A percentile compares a stretch with the other conserved stretches of the same genome.
Evolutionary conservation across 2,329 filamentous ascomycete genomes (phyloP).

Genomic region (Aspergillus caelatus): DNA sequence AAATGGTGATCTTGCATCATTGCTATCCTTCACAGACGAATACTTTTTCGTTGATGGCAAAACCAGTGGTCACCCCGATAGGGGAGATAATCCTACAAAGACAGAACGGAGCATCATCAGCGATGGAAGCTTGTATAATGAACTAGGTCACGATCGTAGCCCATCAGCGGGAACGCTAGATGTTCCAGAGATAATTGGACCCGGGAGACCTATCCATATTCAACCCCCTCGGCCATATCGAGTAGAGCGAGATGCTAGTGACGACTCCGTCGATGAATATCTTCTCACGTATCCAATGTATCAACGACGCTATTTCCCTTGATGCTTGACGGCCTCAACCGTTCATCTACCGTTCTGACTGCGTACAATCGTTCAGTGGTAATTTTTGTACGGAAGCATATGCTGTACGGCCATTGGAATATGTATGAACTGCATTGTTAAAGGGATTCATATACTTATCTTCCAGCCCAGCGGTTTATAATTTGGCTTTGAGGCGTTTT

Average conservation of each 20-base stretch:
- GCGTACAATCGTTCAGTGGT: background rate
- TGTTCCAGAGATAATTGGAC: slow-evolving; percentile 25
- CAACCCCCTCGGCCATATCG: slow-evolving; percentile 7
- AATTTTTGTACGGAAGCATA: slow-evolving; percentile 4
- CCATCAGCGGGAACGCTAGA: slow-evolving; percentile 19
- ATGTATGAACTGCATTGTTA: slow-evolving; percentile 4
- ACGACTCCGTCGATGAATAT: slow-evolving; percentile 27
- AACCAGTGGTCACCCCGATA: slow-evolving; percentile 25
- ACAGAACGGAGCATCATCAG: slow-evolving; percentile 16
- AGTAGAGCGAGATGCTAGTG: slow-evolving; percentile 21
- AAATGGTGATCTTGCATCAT: slow-evolving; percentile 24
- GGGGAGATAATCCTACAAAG: slow-evolving; percentile 29
- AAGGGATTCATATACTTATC: background rate
- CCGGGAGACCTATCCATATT: slow-evolving; percentile 11
- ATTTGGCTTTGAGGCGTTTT: background rate
- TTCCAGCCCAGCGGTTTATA: background rate
- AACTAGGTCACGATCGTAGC: slow-evolving; percentile 23
- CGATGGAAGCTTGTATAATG: slow-evolving; percentile 26
- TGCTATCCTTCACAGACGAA: slow-evolving; percentile 26
- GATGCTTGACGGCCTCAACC: background rate
- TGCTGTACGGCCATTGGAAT: background rate
- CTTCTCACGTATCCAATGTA: slow-evolving; percentile 22
- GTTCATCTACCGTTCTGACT: background rate
- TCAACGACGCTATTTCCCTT: slow-evolving; percentile 22
- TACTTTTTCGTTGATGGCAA: slow-evolving; percentile 35